Evolutionary conservation across 129 eudicot species (phyloP), one percentile per base, ranked within the genome.

Genomic region (Ambrosia trifida): DNA sequence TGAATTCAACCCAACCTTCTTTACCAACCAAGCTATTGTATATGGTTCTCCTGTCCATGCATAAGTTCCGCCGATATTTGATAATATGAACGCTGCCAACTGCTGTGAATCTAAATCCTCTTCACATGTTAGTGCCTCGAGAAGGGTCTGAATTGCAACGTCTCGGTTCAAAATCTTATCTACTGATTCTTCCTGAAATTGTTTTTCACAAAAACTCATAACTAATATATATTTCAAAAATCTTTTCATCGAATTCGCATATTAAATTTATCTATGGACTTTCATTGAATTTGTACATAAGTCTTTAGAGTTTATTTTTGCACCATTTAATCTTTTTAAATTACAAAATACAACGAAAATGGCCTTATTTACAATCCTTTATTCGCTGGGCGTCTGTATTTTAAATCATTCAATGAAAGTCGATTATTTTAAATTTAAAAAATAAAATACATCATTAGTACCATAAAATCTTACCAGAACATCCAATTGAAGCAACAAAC

Each of bases 1-100:
- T 45, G 88, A 81, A 56, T 63, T 85, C 75, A 90, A 76, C n/a
- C 97, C 97, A 60, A 87, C 68, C 54, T 90, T 90, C 72, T 83
- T 90, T 5, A 85, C 45, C 74, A 90, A 72, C 97, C 97, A 90
- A 38, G 87, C 84, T 72, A 75, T 60, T 38, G 95, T 90, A 69
- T 82, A 87, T 12, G 97, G 84, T 50, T 87, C 89, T 24, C 97
- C 97, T 16, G 87, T 72, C 88, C 97, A 85, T 56, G 97, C 36
- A 66, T 76, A 87, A 28, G 97, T 87, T 54, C 97, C 97, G 62
- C 91, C 97, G 24, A 90, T 64, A 64, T 87, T 87, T 16, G 97
- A 83, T 33, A 87, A 73, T 78, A 87, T 79, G 70, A 80, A 90
- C 13, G 95, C 88, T 45, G 95, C 82, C 51, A 79, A 47, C 45